phyloP scores from a whole-genome alignment of 768 basidiomycete genomes.

The Leccinum boreale region DNA sequence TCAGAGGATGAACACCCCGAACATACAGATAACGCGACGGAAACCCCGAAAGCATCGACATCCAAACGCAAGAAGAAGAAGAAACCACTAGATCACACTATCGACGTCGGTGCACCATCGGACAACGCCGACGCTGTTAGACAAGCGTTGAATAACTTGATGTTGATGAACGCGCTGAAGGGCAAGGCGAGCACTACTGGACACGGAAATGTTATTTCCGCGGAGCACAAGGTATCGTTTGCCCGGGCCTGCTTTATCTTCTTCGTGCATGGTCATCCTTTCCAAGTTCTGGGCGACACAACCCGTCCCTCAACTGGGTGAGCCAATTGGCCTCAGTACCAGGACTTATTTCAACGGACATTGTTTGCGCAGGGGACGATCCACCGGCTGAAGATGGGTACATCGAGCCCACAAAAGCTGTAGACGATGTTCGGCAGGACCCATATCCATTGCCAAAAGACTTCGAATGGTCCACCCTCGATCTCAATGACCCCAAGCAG shows the following conservation, averaged over 20 bases:
- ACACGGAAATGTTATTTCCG: constrained; percentile 74
- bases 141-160: constrained; percentile 69
- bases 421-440: constrained; percentile 81
- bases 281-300: constrained; percentile 94
- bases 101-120: constrained; percentile 55
- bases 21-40: constrained; percentile 10
- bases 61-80: constrained; percentile 82
- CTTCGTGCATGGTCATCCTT: constrained; percentile 6
- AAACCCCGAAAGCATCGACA: constrained; percentile 33
- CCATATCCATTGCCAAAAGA: constrained; percentile 87
- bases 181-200: constrained; percentile 79
- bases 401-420: constrained; percentile 78
- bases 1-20: constrained; percentile 30
- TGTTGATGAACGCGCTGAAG: constrained; percentile 80
- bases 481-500: constrained; percentile 74
- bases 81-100: constrained; percentile 68
- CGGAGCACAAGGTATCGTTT: constrained; percentile 77
- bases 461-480: constrained; percentile 86
- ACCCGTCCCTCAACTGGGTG: constrained; percentile 89
- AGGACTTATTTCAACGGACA: not conserved
- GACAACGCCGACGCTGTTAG: constrained; percentile 66
- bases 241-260: not conserved
- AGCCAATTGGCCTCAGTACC: constrained; percentile 5
- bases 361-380: constrained; percentile 49
- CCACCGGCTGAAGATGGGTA: constrained; percentile 74